Conservation (phyloP, 176 grass and related monocot species). For the Triticum dicoccoides region DNA sequence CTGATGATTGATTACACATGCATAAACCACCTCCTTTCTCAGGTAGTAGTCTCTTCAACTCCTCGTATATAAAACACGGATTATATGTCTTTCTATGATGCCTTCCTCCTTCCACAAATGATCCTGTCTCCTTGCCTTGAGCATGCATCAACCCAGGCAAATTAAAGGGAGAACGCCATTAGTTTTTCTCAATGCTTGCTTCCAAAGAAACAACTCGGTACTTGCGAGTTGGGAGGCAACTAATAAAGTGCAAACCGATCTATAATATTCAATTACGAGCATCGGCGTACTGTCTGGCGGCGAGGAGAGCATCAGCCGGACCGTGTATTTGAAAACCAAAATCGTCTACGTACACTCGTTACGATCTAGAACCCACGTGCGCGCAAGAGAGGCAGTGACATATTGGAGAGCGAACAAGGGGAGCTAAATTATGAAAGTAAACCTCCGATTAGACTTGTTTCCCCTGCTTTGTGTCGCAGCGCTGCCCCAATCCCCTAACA, state of each 20-base stretch:
- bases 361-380: neutral
- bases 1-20: slow-evolving; percentile 35
- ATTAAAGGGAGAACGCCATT: slow-evolving; percentile 15
- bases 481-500: slow-evolving; percentile 11
- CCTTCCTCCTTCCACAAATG: slow-evolving; percentile 34
- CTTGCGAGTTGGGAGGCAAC: slow-evolving; percentile 33
- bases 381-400: slow-evolving; percentile 27
- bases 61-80: neutral
- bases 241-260: slow-evolving; percentile 30
- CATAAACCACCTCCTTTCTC: neutral
- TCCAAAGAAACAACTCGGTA: slow-evolving; percentile 39
- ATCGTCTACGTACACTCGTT: neutral
- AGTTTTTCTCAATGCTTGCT: slow-evolving; percentile 34
- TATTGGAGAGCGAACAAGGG: neutral
- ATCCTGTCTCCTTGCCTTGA: slow-evolving; percentile 47
- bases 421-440: slow-evolving; percentile 39
- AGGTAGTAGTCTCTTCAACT: neutral
- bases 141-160: slow-evolving; percentile 38
- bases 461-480: slow-evolving; percentile 34
- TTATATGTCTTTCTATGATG: neutral
- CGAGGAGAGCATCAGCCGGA: slow-evolving; percentile 13
- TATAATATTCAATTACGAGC: slow-evolving; percentile 10
- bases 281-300: slow-evolving; percentile 14
- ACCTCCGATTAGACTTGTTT: slow-evolving; percentile 25
- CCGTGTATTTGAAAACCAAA: neutral